phyloP scores from a whole-genome alignment of 2,329 filamentous ascomycete genomes.

The Sporothrix variecibatus region DNA sequence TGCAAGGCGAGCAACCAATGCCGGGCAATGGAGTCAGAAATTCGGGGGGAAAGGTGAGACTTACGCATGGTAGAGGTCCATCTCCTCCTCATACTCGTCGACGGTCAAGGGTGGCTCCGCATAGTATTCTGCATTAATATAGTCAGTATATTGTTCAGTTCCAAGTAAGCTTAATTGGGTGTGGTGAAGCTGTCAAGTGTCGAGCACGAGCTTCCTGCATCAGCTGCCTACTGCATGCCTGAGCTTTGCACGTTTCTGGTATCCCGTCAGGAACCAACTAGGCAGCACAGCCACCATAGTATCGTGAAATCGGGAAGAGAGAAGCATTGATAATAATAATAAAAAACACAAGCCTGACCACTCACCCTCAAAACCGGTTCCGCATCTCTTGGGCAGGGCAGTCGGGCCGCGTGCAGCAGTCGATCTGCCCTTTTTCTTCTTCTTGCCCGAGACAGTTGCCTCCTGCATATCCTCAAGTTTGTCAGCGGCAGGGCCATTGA shows the following conservation, averaged over 20 bases:
- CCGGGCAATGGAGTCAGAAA: not conserved
- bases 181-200: not conserved
- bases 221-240: not conserved
- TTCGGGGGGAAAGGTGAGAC: slow-evolving; percentile 35
- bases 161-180: not conserved
- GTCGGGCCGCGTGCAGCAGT: slow-evolving; percentile 44
- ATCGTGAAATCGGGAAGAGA: not conserved
- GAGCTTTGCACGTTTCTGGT: not conserved
- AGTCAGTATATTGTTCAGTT: not conserved
- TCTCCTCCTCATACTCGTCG: slow-evolving; percentile 66
- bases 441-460: slow-evolving; percentile 26
- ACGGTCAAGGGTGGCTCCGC: slow-evolving; percentile 78
- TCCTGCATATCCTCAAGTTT: slow-evolving; percentile 17
- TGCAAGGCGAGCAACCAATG: slow-evolving; percentile 2
- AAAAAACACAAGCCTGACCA: not conserved
- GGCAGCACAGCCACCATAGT: slow-evolving; percentile 5
- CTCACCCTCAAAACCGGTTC: slow-evolving; percentile 69
- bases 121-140: slow-evolving; percentile 60
- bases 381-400: slow-evolving; percentile 46
- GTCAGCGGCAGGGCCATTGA: not conserved
- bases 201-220: not conserved
- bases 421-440: slow-evolving; percentile 47
- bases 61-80: slow-evolving; percentile 65
- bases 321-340: not conserved
- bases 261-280: not conserved